Evolutionary conservation across 106 monocot genomes (phyloP), one percentile per base, ranked within the genome.

Genomic region (Acanthochlamys bracteata): DNA sequence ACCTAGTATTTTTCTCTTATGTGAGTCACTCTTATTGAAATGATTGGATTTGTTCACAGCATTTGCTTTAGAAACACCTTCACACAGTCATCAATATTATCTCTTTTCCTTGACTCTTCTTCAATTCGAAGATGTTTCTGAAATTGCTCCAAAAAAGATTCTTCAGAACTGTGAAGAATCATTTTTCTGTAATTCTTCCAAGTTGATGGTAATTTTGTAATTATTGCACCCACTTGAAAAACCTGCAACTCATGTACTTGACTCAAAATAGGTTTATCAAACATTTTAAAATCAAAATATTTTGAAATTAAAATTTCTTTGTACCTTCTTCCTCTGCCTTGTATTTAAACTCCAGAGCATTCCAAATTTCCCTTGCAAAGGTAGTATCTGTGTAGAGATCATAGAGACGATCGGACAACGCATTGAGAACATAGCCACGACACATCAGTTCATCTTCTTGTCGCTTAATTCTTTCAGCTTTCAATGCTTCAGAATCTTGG

Each of bases 241-340:
- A 33, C 33, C 33, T 56, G 56, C 24, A 56, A 56, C n/a, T 56
- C 56, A 56, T 1, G 56, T 56, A 56, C 20, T 56, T 56, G n/a
- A 33, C 33, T 56, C 24, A 56, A 56, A 56, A 56, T 20, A 56
- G 56, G 56, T 11, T 11, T 33, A 33, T 33, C 33, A 33, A 33
- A 33, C 33, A 33, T 33, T 33, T 33, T 33, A 33, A 33, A 33
- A 33, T 33, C 33, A 33, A 33, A 33, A 33, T 33, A 33, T 33
- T 33, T 33, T 33, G 33, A 33, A 33, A 33, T 33, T 33, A 33
- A 33, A 1, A 56, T 24, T 56, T 24, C 56, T 24, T 3, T 24
- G 24, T 56, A 33, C 33, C 33, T 33, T 33, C 33, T 33, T 33
- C 33, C 1, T 33, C 33, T 33, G 6, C 33, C 33, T 33, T 33